A percentile compares a stretch with the other conserved stretches of the same genome.
Conservation (phyloP, 2,329 filamentous ascomycete genomes). For the Aciculosporium take region DNA sequence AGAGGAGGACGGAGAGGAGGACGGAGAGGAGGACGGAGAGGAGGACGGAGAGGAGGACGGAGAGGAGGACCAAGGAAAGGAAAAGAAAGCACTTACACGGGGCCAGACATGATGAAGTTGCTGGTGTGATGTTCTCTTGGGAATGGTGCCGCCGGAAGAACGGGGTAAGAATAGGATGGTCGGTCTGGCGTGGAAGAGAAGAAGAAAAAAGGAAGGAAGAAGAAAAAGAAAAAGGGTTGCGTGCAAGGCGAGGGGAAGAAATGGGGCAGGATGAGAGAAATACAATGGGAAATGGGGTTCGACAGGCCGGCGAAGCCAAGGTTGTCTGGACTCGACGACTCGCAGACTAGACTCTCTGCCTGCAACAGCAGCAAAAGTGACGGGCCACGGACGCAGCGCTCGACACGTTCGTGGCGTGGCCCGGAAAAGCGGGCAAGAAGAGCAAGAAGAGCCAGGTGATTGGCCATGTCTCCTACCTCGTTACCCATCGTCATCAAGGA, state of each 20-base stretch:
- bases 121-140: background rate
- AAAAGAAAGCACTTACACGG: constrained; percentile 50
- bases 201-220: constrained; percentile 6
- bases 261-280: constrained; percentile 7
- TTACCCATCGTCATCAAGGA: constrained; percentile 6
- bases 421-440: constrained; percentile 8
- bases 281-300: constrained; percentile 2
- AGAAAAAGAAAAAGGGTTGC: constrained; percentile 6
- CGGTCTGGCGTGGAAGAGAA: too few relatives aligned
- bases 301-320: constrained; percentile 2
- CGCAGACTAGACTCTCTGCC: too few relatives aligned
- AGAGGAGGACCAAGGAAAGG: too few relatives aligned
- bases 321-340: too few relatives aligned
- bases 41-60: constrained; percentile 10
- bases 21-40: too few relatives aligned
- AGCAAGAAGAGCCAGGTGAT: constrained; percentile 2
- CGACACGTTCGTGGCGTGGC: constrained; percentile 8
- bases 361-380: background rate
- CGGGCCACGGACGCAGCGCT: too few relatives aligned
- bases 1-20: constrained; percentile 7
- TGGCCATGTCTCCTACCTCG: too few relatives aligned
- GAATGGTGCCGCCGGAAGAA: constrained; percentile 1
- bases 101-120: constrained; percentile 42
- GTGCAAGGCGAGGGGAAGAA: constrained; percentile 3
- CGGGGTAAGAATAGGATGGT: constrained; percentile 7